A percentile compares a stretch with the other conserved stretches of the same genome.
Evolutionary conservation across 2,329 filamentous ascomycete genomes (phyloP).

Genomic region (Botrytis paeoniae): DNA sequence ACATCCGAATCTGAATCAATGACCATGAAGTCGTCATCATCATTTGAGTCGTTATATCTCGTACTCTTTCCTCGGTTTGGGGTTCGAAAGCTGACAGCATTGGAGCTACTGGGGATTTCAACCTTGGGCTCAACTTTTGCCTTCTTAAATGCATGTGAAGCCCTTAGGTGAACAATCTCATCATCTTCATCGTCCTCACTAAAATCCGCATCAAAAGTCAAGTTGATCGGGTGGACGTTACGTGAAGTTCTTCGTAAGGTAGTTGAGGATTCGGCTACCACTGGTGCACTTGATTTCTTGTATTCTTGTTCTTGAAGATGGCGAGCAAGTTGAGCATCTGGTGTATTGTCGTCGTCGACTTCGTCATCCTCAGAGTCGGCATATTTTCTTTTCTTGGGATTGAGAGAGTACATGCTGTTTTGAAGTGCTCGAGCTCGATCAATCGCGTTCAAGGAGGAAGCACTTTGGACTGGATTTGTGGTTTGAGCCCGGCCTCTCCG

Average conservation of each 20-base stretch:
- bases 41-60: slow-evolving; percentile 25
- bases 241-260: slow-evolving; percentile 24
- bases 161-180: slow-evolving; percentile 13
- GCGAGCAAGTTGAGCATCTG: slow-evolving; percentile 53
- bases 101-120: slow-evolving; percentile 32
- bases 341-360: slow-evolving; percentile 41
- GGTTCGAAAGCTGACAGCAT: slow-evolving; percentile 28
- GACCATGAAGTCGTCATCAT: slow-evolving; percentile 29
- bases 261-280: slow-evolving; percentile 38
- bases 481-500: slow-evolving; percentile 31
- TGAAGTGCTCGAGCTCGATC: slow-evolving; percentile 47
- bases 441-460: slow-evolving; percentile 41
- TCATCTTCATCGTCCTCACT: slow-evolving; percentile 22
- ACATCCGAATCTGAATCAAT: slow-evolving; percentile 26
- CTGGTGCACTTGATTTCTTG: slow-evolving; percentile 23
- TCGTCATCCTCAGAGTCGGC: slow-evolving; percentile 43
- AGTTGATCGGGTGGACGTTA: slow-evolving; percentile 22
- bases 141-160: slow-evolving; percentile 22
- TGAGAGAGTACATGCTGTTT: slow-evolving; percentile 50
- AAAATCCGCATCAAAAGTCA: slow-evolving; percentile 19
- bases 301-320: slow-evolving; percentile 57
- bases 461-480: slow-evolving; percentile 17
- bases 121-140: slow-evolving; percentile 33
- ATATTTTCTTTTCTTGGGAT: slow-evolving; percentile 44
- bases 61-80: slow-evolving; percentile 22